Evolutionary conservation across 768 basidiomycete genomes (phyloP), one percentile per base, ranked within the genome.

Genomic region (Russula brevipes): DNA sequence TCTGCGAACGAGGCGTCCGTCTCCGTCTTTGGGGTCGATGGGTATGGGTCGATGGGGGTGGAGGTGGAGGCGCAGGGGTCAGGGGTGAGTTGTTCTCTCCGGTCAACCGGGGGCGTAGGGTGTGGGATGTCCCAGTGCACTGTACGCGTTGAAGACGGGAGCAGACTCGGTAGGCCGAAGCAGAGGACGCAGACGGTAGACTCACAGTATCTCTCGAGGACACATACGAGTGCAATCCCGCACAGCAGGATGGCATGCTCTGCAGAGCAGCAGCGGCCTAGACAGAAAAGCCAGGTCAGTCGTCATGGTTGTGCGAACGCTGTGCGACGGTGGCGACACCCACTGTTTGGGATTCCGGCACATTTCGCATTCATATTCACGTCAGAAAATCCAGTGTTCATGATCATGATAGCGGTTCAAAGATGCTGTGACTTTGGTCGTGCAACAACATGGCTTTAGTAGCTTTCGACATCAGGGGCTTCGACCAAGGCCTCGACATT

Each of bases 381-480:
- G 30, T 38, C 31, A 16, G 16, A 53, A 35, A 12, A 4, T 3
- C 14, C 11, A 36, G 56, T 31, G 12, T 46, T 46, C 41, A 35
- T 59, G 52, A 4, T 42, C 3, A n/a, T 49, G 5, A 38, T 52
- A 7, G 39, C 11, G 33, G 14, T 14, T 44, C 39, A 49, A 54
- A 11, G 12, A 10, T 59, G 3, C 4, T 30, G 54, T n/a, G 16
- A 12, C 39, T 24, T 24, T 35, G 4, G 19, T 33, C 33, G 33
- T 36, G 41, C 42, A 47, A 47, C 49, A 0, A n/a, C 46, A 54
- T 54, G 53, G 54, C 46, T 60, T 56, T 60, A 64, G 54, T 60
- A 55, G 9, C 49, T 50, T 30, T 54, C 46, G 30, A 60, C 50
- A 42, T 64, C 42, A 64, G 63, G 63, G 63, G 41, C 52, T 8